Evolutionary conservation across 208 protist genomes (phyloP).

Genomic region (Ichthyophonus hoferi): DNA sequence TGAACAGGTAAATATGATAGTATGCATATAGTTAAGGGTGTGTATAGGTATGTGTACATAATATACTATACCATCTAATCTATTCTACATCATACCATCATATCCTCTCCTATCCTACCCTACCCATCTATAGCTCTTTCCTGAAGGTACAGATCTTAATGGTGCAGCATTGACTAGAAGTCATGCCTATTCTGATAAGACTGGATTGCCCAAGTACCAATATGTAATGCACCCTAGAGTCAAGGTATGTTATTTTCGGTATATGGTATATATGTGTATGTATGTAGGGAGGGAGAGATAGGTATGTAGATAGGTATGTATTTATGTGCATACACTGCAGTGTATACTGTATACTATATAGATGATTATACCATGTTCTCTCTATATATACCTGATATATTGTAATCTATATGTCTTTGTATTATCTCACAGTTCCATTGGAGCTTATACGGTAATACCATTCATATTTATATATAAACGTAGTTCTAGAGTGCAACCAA

Average conservation of each 20-base stretch:
- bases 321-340: neutral
- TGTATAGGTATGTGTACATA: too few relatives aligned
- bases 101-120: neutral
- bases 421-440: too few relatives aligned
- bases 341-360: neutral
- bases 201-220: neutral
- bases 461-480: too few relatives aligned
- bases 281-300: neutral
- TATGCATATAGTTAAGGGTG: too few relatives aligned
- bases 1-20: too few relatives aligned
- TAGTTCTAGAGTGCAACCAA: too few relatives aligned
- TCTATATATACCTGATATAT: too few relatives aligned
- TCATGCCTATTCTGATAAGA: neutral
- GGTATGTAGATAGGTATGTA: neutral
- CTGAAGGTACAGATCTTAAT: constrained; percentile 22
- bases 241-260: neutral
- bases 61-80: too few relatives aligned
- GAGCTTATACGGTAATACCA: too few relatives aligned
- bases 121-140: neutral
- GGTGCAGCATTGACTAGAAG: neutral
- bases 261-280: neutral
- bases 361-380: neutral
- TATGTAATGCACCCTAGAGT: constrained; percentile 21
- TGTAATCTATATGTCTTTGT: too few relatives aligned
- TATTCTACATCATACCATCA: too few relatives aligned